phyloP scores from a whole-genome alignment of 306 rosid species.

The Gynostemma pentaphyllum region DNA sequence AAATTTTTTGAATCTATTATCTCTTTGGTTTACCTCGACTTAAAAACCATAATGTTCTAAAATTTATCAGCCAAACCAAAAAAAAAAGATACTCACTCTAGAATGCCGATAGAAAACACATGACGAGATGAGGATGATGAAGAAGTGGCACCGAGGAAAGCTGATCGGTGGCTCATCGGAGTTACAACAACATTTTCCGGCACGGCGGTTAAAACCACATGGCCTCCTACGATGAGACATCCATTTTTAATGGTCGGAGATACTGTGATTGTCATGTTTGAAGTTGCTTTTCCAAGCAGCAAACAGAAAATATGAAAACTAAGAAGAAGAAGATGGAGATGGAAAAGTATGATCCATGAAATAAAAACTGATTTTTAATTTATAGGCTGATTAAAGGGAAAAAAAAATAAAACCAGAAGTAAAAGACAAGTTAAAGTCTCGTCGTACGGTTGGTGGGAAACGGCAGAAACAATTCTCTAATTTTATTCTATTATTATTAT shows the following conservation, averaged over 20 bases:
- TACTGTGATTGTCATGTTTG: constrained; percentile 40
- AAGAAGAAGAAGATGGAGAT: neutral
- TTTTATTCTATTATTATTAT: neutral
- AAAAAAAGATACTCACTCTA: constrained; percentile 26
- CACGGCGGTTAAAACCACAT: constrained; percentile 30
- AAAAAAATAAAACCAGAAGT: neutral
- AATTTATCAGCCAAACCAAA: too few species aligned
- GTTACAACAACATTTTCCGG: constrained; percentile 38
- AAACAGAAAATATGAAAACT: too few species aligned
- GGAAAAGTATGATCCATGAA: neutral
- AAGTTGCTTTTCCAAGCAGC: too few species aligned
- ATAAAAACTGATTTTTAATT: constrained; percentile 5
- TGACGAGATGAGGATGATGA: constrained; percentile 27
- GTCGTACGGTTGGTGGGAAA: constrained; percentile 1
- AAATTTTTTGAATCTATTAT: too few species aligned
- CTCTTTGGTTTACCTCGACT: too few species aligned
- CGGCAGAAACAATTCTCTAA: neutral
- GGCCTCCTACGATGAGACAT: constrained; percentile 35
- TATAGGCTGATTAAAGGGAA: neutral
- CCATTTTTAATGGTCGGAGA: constrained; percentile 27
- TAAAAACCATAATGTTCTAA: too few species aligned
- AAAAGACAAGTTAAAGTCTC: constrained; percentile 3
- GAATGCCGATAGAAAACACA: constrained; percentile 46
- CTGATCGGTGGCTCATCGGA: constrained; percentile 22
- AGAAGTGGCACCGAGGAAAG: constrained; percentile 55